Conservation (phyloP, 768 basidiomycete genomes). For the Phanerochaete sordida region DNA sequence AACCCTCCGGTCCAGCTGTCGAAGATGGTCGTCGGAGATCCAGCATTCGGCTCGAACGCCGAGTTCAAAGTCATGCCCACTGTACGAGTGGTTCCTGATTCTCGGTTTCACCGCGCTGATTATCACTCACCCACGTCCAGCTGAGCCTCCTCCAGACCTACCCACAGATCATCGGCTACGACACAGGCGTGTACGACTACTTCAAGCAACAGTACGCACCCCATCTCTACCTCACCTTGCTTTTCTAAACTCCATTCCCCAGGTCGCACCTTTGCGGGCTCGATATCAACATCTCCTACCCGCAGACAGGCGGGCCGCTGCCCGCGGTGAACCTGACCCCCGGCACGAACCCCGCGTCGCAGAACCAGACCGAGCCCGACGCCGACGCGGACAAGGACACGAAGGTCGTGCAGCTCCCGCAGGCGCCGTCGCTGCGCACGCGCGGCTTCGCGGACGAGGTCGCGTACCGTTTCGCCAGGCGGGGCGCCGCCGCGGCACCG, state of each 20-base stretch:
- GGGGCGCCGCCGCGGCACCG: not conserved
- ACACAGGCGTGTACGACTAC: conserved; percentile 60
- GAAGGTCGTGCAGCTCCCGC: not conserved
- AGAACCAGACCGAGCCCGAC: not conserved
- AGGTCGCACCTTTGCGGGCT: conserved; percentile 62
- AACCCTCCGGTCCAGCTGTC: conserved; percentile 66
- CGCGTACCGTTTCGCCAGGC: not conserved
- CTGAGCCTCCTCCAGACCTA: conserved; percentile 62
- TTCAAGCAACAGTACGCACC: conserved; percentile 65
- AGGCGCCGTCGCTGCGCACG: not conserved
- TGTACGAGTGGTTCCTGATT: conserved; percentile 27
- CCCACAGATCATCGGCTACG: conserved; percentile 74
- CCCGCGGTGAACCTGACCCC: conserved; percentile 12
- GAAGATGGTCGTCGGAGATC: conserved; percentile 72
- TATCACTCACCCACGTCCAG: conserved; percentile 30
- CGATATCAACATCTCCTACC: conserved; percentile 66
- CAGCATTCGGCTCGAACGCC: conserved; percentile 49
- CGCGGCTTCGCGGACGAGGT: not conserved
- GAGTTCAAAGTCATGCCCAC: conserved; percentile 54
- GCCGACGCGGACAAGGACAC: not conserved
- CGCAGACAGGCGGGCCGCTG: conserved; percentile 51
- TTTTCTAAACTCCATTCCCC: not conserved
- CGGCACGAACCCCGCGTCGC: not conserved
- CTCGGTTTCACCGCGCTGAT: too few relatives aligned
- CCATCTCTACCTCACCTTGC: not conserved